Conservation (phyloP, 1,284 basidiomycete species). For the Leccinum pallidistipes region DNA sequence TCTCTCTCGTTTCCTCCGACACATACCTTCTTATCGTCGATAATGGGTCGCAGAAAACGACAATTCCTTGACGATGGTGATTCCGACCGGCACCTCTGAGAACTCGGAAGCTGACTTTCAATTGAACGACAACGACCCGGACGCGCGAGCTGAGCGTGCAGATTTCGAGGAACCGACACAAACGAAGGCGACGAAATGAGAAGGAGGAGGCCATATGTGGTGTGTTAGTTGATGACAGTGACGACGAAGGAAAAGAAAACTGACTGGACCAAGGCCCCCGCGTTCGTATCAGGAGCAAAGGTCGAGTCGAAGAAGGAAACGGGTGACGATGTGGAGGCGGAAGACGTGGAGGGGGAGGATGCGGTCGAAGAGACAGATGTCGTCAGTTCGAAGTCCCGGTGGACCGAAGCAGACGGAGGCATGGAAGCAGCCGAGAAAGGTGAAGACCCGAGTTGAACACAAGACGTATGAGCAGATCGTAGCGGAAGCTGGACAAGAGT, state of each 20-base stretch:
- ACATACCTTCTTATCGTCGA: background rate
- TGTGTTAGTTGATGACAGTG: constrained; percentile 77
- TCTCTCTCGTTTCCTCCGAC: too few relatives aligned
- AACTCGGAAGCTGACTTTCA: constrained; percentile 51
- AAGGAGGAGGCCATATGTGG: constrained; percentile 84
- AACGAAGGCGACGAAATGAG: constrained; percentile 61
- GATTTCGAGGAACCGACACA: constrained; percentile 78
- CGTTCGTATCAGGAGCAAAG: constrained; percentile 66
- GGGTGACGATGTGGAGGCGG: constrained; percentile 40
- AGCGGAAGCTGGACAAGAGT: constrained; percentile 74
- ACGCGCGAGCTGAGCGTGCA: constrained; percentile 73
- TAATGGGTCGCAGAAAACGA: constrained; percentile 83
- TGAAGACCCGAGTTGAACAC: constrained; percentile 84
- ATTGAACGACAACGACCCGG: constrained; percentile 61
- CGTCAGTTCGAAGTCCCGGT: too few relatives aligned
- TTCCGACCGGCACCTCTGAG: constrained; percentile 60
- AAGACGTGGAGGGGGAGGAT: constrained; percentile 37
- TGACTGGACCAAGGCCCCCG: constrained; percentile 78
- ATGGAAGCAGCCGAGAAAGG: constrained; percentile 83
- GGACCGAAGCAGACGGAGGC: constrained; percentile 36
- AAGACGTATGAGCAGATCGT: constrained; percentile 96
- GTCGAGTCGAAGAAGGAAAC: constrained; percentile 39
- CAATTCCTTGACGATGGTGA: constrained; percentile 75
- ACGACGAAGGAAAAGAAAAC: constrained; percentile 54
- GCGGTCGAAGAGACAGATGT: constrained; percentile 35